A percentile compares a stretch with the other conserved stretches of the same genome.
These are phyloP conservation scores for Rhizophora mangle DNA, from an alignment of 345 rosid genomes.

Conservation along the genomic window DNA sequence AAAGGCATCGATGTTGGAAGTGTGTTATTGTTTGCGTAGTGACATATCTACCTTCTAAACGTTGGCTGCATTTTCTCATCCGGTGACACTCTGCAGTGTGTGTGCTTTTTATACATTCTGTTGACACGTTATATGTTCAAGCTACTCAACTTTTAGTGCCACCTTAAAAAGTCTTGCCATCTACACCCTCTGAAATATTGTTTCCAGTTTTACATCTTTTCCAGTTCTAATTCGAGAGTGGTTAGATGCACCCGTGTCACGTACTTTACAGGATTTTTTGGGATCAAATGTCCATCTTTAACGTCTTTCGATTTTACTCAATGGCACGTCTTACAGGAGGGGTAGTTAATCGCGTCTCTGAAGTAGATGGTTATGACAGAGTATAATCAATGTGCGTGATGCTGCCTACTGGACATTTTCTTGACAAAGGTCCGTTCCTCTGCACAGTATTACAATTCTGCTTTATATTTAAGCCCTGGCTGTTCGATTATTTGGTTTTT, in stretches of 20 bases:
- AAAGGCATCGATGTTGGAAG: not conserved
- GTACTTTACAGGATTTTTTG: too few species aligned
- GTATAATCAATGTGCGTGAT: too few species aligned
- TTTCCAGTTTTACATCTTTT: not conserved
- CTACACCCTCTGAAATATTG: not conserved
- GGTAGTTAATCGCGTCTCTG: too few species aligned
- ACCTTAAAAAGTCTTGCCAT: slow-evolving; percentile 1
- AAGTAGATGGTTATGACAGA: too few species aligned
- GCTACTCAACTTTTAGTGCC: not conserved
- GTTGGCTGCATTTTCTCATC: not conserved
- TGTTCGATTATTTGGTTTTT: too few species aligned
- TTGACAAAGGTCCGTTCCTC: too few species aligned
- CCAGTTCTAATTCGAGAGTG: not conserved
- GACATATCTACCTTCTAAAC: not conserved
- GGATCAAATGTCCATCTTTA: too few species aligned
- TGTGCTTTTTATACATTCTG: not conserved
- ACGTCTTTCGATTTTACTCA: too few species aligned
- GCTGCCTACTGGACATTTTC: too few species aligned
- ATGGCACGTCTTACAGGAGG: too few species aligned
- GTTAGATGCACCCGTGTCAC: not conserved
- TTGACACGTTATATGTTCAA: slow-evolving; percentile 1
- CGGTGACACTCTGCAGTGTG: not conserved
- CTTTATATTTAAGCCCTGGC: too few species aligned
- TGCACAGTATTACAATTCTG: too few species aligned
- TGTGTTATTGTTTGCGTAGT: not conserved